phyloP scores from a whole-genome alignment of 768 basidiomycete genomes.

The Mycena venus region DNA sequence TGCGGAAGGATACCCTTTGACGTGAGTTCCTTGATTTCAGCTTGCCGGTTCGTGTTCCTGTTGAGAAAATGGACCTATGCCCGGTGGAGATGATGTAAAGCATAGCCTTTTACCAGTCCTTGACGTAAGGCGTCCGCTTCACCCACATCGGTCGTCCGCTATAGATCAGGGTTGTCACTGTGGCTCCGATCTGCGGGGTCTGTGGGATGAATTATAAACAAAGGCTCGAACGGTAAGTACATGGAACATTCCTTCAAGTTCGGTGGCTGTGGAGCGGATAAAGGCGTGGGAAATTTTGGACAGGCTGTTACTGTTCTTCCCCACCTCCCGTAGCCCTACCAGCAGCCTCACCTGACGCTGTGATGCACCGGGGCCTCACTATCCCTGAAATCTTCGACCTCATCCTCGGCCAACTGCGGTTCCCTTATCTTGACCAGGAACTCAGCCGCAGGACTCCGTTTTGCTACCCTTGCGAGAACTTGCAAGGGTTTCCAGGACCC shows the following conservation, averaged over 20 bases:
- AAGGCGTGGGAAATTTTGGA: too few species aligned
- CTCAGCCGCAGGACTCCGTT: not conserved
- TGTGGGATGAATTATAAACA: too few species aligned
- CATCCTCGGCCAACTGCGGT: not conserved
- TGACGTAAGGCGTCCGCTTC: slow-evolving; percentile 85
- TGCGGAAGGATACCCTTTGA: slow-evolving; percentile 21
- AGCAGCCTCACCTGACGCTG: too few species aligned
- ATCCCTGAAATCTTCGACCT: not conserved
- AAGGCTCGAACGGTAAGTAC: too few species aligned
- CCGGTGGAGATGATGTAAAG: too few species aligned
- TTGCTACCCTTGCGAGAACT: slow-evolving; percentile 13
- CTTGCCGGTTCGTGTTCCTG: slow-evolving; percentile 32
- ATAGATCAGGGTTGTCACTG: slow-evolving; percentile 87
- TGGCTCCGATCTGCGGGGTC: too few species aligned
- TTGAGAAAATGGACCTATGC: too few species aligned
- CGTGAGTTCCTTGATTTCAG: slow-evolving; percentile 19
- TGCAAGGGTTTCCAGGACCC: not conserved
- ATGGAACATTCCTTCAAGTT: too few species aligned
- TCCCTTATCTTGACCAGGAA: not conserved
- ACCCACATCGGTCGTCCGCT: slow-evolving; percentile 93
- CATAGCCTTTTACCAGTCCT: too few species aligned
- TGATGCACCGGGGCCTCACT: not conserved
- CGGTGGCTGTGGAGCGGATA: too few species aligned
- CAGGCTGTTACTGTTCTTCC: too few species aligned
- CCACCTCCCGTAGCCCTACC: too few species aligned